Percentiles rank a stretch among this genome's conserved stretches.
Conservation (phyloP, 2,329 filamentous ascomycete genomes). For the Ophiostoma piceae region DNA sequence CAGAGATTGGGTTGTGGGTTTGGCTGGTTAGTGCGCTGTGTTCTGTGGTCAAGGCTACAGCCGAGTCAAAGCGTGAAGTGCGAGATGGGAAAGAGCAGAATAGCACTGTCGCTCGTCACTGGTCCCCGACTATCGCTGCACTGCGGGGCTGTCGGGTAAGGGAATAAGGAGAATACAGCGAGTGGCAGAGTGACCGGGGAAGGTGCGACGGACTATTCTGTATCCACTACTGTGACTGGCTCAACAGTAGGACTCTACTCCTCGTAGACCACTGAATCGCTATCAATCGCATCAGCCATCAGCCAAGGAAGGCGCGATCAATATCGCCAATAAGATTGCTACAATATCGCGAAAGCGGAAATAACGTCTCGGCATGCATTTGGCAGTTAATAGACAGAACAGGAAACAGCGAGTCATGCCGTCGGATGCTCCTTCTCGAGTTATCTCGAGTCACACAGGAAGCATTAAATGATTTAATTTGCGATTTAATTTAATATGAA, state of each 20-base stretch:
- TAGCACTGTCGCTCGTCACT: background rate
- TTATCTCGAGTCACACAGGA: background rate
- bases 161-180: background rate
- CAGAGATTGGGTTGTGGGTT: background rate
- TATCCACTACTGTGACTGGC: background rate
- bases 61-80: slow-evolving; percentile 2
- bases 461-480: background rate
- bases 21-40: background rate
- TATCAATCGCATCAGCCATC: background rate
- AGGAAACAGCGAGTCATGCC: background rate
- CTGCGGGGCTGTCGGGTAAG: background rate
- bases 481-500: background rate
- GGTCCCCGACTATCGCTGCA: slow-evolving; percentile 7
- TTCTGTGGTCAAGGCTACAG: background rate
- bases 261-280: background rate
- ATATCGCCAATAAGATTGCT: background rate
- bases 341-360: background rate
- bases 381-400: background rate
- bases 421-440: background rate
- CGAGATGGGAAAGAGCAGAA: background rate
- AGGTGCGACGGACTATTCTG: background rate
- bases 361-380: background rate
- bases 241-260: too few relatives aligned
- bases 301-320: slow-evolving; percentile 5
- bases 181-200: background rate